Conservation (phyloP, 441 rosid genomes). For the Adansonia madagascariensis region DNA sequence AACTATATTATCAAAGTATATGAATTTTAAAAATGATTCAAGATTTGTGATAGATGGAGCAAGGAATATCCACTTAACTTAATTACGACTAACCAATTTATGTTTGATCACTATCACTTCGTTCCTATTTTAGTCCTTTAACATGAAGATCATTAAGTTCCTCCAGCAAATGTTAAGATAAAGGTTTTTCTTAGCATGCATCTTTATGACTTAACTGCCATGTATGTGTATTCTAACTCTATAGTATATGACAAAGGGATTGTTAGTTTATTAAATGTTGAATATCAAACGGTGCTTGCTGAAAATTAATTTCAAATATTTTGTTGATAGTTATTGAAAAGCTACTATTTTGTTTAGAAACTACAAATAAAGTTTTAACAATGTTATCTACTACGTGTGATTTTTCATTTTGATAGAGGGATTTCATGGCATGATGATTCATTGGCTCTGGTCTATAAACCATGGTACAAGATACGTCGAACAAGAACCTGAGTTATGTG, state of each 20-base stretch:
- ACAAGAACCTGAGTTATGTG: constrained; percentile 88
- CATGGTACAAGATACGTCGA: constrained; percentile 92
- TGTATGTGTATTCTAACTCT: neutral
- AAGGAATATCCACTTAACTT: neutral
- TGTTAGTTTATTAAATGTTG: constrained; percentile 8
- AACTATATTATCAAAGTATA: neutral
- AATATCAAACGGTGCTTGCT: neutral
- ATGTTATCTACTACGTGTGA: constrained; percentile 9
- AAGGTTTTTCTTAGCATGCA: neutral
- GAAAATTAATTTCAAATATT: neutral
- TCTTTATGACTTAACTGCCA: neutral
- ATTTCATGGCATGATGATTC: constrained; percentile 95
- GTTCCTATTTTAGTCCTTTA: neutral
- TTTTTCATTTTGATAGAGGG: constrained; percentile 56
- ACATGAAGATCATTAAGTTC: neutral
- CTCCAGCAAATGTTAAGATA: neutral
- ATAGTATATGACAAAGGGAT: neutral
- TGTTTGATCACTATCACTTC: neutral
- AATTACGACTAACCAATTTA: neutral
- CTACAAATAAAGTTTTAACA: neutral
- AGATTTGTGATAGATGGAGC: constrained; percentile 1
- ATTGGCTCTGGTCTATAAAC: constrained; percentile 83
- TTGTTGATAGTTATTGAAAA: neutral
- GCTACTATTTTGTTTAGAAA: neutral
- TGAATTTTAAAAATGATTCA: constrained; percentile 11